phyloP scores from a whole-genome alignment of 257 asterid species.

The Nicotiana sylvestris region DNA sequence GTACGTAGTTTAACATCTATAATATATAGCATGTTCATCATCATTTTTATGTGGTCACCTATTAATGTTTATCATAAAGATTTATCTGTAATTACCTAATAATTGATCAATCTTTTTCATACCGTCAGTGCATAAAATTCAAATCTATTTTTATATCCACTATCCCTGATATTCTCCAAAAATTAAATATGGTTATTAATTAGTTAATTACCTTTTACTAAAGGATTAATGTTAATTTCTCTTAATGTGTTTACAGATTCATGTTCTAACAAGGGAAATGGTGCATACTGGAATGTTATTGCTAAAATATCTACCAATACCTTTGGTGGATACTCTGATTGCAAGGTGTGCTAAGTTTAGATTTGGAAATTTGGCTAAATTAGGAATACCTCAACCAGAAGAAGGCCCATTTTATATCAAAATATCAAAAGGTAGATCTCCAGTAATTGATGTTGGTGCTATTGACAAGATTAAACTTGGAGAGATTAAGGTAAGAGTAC shows the following conservation, averaged over 20 bases:
- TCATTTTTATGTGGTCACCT: not conserved
- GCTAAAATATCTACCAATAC: conserved; percentile 16
- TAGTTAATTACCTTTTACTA: not conserved
- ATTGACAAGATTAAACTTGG: conserved; percentile 27
- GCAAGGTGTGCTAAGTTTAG: conserved; percentile 1
- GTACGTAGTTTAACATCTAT: not conserved
- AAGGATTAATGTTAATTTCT: not conserved
- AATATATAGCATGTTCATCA: not conserved
- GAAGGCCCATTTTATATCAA: conserved; percentile 47
- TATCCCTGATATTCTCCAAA: not conserved
- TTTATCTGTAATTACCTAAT: not conserved
- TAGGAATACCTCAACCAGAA: conserved; percentile 40
- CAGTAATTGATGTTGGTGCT: conserved; percentile 58
- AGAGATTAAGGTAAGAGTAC: conserved; percentile 32
- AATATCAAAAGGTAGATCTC: conserved; percentile 34
- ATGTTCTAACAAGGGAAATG: conserved; percentile 32
- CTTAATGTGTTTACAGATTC: conserved; percentile 29
- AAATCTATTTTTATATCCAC: no score
- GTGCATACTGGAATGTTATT: conserved; percentile 40
- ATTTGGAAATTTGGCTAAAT: conserved; percentile 31
- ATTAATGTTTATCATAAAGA: not conserved
- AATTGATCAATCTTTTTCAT: not conserved
- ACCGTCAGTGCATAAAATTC: not conserved
- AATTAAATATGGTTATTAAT: not conserved
- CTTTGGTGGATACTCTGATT: conserved; percentile 26